Evolutionary conservation across 2,329 filamentous ascomycete species (phyloP), one percentile per base, ranked within the genome.

Genomic region (Dothistroma septosporum): DNA sequence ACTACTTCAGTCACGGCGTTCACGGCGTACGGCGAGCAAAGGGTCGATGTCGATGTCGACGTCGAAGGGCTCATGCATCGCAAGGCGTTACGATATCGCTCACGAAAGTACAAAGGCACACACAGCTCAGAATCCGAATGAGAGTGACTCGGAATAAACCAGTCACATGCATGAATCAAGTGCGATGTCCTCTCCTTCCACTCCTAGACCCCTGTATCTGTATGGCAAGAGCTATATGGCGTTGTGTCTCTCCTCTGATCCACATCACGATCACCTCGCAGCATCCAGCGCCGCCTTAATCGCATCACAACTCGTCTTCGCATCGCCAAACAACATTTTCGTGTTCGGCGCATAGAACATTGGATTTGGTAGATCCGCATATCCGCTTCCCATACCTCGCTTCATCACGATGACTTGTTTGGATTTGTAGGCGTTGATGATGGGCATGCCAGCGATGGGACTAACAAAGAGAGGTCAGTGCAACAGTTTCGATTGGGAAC

Each of bases 351-450:
- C 57, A 46, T 60, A 94, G 76, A 95, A 94, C 90, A 96, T 92
- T 0, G 92, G 91, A 72, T 96, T 96, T 11, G 89, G 89, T 10
- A 96, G 90, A 76, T 96, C 91, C 21, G 92, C 89, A 75, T 96
- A 96, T 63, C 91, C 91, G 73, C 89, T 92, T 5, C 89, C 88
- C 88, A 96, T 87, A 55, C 91, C 88, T 61, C 92, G 82, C 57
- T 96, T 96, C 92, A 96, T 96, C 11, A 96, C 89, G 57, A 96
- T 85, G 1, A 94, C 90, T 72, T 93, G 87, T 80, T 95, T 96
- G 71, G 89, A 92, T 85, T 96, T 95, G 90, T 92, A 96, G 6
- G 90, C 92, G 65, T 96, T 90, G 67, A 96, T 78, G 22, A 96
- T 91, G 0, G 92, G 92, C 92, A 96, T 96, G 1, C 92, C 92